Conservation (phyloP, 2,329 filamentous ascomycete species). For the Nannizziopsis arthrosporioides region DNA sequence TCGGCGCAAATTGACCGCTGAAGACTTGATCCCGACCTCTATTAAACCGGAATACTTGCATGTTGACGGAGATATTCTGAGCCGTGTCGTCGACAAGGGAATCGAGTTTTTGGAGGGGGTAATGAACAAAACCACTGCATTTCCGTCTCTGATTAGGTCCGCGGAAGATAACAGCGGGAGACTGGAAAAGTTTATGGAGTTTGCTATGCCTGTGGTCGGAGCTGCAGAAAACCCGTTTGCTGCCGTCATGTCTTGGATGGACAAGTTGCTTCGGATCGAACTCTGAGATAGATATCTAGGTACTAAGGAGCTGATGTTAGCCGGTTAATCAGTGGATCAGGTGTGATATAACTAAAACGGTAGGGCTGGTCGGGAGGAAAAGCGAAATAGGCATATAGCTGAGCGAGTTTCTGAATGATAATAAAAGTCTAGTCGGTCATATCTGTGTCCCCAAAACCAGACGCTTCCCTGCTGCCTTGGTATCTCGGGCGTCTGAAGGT, state of each 20-base stretch:
- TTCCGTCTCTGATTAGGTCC: neutral
- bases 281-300: conserved; percentile 31
- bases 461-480: too few relatives aligned
- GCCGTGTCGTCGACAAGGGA: conserved; percentile 41
- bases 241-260: conserved; percentile 28
- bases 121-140: conserved; percentile 17
- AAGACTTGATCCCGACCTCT: conserved; percentile 31
- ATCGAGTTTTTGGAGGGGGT: conserved; percentile 23
- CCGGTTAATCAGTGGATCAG: neutral
- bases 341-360: neutral
- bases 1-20: conserved; percentile 20
- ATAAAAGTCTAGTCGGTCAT: too few relatives aligned
- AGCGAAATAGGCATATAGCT: too few relatives aligned
- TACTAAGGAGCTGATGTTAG: neutral
- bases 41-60: conserved; percentile 45
- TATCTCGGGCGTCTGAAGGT: too few relatives aligned
- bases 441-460: too few relatives aligned
- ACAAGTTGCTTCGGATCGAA: conserved; percentile 21
- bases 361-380: neutral
- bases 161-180: conserved; percentile 19
- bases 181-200: conserved; percentile 36
- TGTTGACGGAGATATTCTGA: conserved; percentile 55
- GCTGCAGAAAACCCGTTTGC: conserved; percentile 19
- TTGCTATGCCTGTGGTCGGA: conserved; percentile 41
- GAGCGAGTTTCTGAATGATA: too few relatives aligned